Conservation (phyloP, 2,329 filamentous ascomycete species). For the Cladosporium colombiae region DNA sequence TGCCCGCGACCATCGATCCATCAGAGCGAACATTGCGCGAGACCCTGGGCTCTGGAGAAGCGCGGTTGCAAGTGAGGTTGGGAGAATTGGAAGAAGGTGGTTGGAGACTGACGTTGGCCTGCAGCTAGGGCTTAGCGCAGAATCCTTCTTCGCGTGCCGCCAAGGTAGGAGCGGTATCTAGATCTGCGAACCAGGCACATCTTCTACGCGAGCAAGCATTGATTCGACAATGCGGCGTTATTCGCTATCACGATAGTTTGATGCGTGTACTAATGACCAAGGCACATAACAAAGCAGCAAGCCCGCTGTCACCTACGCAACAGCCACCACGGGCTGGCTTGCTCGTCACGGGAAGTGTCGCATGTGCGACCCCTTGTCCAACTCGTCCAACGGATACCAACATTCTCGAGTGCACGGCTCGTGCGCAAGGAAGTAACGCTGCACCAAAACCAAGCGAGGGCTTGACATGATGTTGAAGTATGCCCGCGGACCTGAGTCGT, state of each 20-base stretch:
- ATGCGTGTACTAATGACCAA: background rate
- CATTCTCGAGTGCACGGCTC: slow-evolving; percentile 8
- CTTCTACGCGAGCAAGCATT: slow-evolving; percentile 3
- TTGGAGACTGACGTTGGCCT: slow-evolving; percentile 15
- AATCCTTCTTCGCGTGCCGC: slow-evolving; percentile 10
- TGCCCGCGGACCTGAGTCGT: background rate
- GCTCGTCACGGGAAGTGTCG: background rate
- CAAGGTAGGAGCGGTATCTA: slow-evolving; percentile 6
- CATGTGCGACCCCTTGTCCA: slow-evolving; percentile 17
- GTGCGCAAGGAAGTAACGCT: slow-evolving; percentile 18
- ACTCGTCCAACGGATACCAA: slow-evolving; percentile 12
- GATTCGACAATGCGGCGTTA: background rate
- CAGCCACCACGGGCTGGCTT: slow-evolving; percentile 5
- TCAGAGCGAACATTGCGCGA: background rate
- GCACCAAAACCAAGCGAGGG: slow-evolving; percentile 8
- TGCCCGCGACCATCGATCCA: background rate
- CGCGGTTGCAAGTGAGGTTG: slow-evolving; percentile 18
- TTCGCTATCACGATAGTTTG: background rate
- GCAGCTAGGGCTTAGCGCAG: slow-evolving; percentile 17
- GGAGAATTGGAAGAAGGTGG: slow-evolving; percentile 11
- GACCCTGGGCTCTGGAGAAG: slow-evolving; percentile 9
- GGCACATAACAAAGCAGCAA: background rate
- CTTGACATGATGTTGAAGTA: background rate
- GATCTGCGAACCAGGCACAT: slow-evolving; percentile 12
- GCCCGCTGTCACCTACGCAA: slow-evolving; percentile 7